A percentile compares a stretch with the other conserved stretches of the same genome.
Conservation (phyloP, 73 alveolate genomes). For the Paramecium primaurelia region DNA sequence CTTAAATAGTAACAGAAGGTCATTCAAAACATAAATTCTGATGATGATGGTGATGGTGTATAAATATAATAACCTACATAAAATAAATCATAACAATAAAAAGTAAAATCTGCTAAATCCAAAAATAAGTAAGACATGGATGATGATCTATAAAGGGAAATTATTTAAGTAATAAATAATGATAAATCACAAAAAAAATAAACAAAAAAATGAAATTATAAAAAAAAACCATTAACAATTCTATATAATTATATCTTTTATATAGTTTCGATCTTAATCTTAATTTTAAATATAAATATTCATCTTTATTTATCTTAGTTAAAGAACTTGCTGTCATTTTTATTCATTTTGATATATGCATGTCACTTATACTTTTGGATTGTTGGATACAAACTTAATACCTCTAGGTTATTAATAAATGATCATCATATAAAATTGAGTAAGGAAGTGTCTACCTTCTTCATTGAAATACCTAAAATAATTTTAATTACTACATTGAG, state of each 20-base stretch:
- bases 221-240: background rate
- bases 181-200: background rate
- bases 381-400: background rate
- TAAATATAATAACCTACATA: background rate
- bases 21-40: background rate
- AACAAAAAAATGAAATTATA: background rate
- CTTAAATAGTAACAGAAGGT: background rate
- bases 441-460: slow-evolving; percentile 8
- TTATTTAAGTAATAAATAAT: background rate
- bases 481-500: background rate
- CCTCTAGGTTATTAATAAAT: slow-evolving; percentile 31
- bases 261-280: background rate
- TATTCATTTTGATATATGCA: background rate
- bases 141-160: background rate
- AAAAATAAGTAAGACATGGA: background rate
- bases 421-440: background rate
- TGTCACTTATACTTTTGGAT: background rate
- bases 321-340: background rate
- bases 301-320: background rate
- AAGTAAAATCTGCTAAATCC: background rate
- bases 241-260: background rate
- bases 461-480: background rate
- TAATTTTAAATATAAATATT: background rate
- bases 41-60: background rate
- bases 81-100: background rate